phyloP scores from a whole-genome alignment of 1,284 basidiomycete genomes.

The Cystobasidiaceae sp. region DNA sequence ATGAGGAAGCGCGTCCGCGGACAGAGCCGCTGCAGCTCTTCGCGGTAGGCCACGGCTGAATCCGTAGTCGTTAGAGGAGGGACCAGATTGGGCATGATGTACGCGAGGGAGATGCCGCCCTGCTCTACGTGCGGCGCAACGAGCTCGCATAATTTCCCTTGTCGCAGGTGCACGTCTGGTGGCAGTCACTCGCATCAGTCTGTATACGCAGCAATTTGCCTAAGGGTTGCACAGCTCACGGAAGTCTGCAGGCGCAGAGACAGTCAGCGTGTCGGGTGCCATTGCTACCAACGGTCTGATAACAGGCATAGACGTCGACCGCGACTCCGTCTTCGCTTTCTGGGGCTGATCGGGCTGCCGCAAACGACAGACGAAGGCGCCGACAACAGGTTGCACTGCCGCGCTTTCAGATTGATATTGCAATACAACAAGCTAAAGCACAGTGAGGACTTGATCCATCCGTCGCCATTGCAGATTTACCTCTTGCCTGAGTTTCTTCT shows the following conservation, averaged over 20 bases:
- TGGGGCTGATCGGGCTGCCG: too few relatives aligned
- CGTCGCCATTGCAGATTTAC: conserved; percentile 14
- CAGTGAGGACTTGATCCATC: conserved; percentile 7
- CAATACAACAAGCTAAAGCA: not conserved
- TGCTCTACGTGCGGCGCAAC: conserved; percentile 84
- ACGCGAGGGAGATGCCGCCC: conserved; percentile 86
- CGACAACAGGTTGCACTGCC: too few relatives aligned
- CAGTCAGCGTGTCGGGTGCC: not conserved
- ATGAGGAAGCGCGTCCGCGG: conserved; percentile 81
- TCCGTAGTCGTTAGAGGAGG: conserved; percentile 86
- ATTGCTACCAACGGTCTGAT: not conserved
- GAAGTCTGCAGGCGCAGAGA: conserved; percentile 30
- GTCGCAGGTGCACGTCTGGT: conserved; percentile 81
- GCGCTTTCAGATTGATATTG: too few relatives aligned
- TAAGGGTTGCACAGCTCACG: not conserved
- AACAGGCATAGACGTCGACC: not conserved
- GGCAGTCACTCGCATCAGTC: too few relatives aligned
- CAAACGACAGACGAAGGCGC: too few relatives aligned
- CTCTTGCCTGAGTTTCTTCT: conserved; percentile 41
- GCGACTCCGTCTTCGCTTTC: too few relatives aligned
- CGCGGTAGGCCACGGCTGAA: conserved; percentile 74
- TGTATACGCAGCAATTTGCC: too few relatives aligned
- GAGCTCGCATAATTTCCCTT: conserved; percentile 72
- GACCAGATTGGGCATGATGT: conserved; percentile 97
- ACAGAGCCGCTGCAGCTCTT: conserved; percentile 67